These are phyloP conservation scores for Chlamydomonas sphaeroides DNA, from an alignment of 139 green algal genomes.

Conservation along the genomic window DNA sequence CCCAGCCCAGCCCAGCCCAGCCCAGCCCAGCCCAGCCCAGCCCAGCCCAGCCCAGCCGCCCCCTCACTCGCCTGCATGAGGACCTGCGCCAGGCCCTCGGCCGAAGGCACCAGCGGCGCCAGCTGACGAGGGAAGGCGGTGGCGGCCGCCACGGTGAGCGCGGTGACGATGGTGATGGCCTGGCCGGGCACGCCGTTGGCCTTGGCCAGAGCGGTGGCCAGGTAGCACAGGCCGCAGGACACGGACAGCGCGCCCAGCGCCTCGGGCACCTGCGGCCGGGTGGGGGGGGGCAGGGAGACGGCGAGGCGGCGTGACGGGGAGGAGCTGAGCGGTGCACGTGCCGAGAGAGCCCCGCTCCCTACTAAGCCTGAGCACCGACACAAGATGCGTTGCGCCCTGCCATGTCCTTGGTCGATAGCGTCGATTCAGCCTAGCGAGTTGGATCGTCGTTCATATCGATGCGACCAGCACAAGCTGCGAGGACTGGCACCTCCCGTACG, in stretches of 20 bases:
- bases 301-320: not conserved
- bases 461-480: too few species aligned
- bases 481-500: too few species aligned
- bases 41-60: too few species aligned
- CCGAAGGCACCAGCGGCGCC: conserved; percentile 65
- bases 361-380: too few species aligned
- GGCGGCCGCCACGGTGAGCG: conserved; percentile 75
- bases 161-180: conserved; percentile 76
- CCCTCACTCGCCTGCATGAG: conserved; percentile 86
- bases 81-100: conserved; percentile 82
- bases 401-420: too few species aligned
- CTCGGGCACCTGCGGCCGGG: conserved; percentile 49
- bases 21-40: too few species aligned
- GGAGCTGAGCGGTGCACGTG: not conserved
- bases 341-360: too few species aligned
- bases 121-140: conserved; percentile 67
- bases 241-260: conserved; percentile 60
- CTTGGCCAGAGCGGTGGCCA: conserved; percentile 12
- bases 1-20: too few species aligned
- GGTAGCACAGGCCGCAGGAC: conserved; percentile 64
- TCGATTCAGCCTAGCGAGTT: too few species aligned
- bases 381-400: too few species aligned
- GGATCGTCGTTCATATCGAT: too few species aligned
- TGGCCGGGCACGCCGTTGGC: not conserved
- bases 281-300: not conserved